These are phyloP conservation scores for Sphaerobolus stellatus DNA, from an alignment of 1,284 basidiomycete genomes.

Conservation along the genomic window DNA sequence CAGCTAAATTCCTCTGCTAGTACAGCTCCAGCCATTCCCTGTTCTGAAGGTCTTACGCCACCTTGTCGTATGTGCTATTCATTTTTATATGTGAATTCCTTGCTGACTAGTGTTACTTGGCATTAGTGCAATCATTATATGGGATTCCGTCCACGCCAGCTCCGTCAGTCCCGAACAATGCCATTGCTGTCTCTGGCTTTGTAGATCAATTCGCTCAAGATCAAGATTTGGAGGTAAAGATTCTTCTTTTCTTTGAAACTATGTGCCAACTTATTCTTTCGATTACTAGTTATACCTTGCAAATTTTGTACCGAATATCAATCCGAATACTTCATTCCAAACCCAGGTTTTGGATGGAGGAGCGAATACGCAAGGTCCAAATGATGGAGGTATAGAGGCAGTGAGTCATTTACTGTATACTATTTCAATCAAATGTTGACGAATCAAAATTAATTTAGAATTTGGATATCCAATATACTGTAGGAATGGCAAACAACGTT, in stretches of 20 bases:
- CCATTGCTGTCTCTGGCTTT: conserved; percentile 34
- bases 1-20: too few relatives aligned
- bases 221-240: conserved; percentile 19
- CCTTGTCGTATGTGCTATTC: conserved; percentile 20
- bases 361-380: conserved; percentile 28
- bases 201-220: conserved; percentile 29
- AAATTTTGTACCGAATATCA: conserved; percentile 32
- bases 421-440: not conserved
- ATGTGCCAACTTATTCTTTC: not conserved
- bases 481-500: conserved; percentile 20
- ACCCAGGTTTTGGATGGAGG: conserved; percentile 30
- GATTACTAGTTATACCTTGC: conserved; percentile 23
- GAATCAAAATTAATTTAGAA: conserved; percentile 5
- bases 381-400: conserved; percentile 34
- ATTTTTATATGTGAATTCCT: not conserved
- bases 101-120: not conserved
- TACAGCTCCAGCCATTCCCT: conserved; percentile 20
- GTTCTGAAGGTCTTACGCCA: conserved; percentile 24
- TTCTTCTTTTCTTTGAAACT: not conserved
- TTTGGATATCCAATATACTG: conserved; percentile 19
- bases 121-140: conserved; percentile 27
- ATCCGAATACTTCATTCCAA: conserved; percentile 32
- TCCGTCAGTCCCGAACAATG: conserved; percentile 26
- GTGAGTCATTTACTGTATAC: conserved; percentile 1
- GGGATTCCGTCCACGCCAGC: conserved; percentile 32